Evolutionary conservation across 2,329 filamentous ascomycete genomes (phyloP).

Genomic region (Aspergillus sp.): DNA sequence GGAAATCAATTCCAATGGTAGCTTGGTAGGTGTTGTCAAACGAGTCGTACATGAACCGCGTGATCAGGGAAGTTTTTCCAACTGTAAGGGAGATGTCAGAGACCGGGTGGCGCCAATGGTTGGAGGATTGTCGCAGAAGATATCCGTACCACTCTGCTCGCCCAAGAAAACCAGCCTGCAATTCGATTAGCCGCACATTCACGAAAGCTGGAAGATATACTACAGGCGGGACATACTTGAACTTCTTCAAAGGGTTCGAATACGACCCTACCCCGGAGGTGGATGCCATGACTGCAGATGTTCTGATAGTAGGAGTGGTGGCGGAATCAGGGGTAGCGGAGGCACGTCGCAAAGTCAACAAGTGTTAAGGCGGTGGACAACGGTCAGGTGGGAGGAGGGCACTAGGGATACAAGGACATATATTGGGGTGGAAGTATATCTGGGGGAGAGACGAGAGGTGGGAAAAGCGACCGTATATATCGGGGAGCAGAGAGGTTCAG

Average conservation of each 20-base stretch:
- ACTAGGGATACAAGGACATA: conserved; percentile 9
- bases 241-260: conserved; percentile 99
- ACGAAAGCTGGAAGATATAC: background rate
- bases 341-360: conserved; percentile 10
- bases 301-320: conserved; percentile 23
- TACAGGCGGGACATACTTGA: conserved; percentile 69
- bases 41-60: conserved; percentile 99
- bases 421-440: background rate
- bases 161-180: conserved; percentile 90
- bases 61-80: conserved; percentile 97
- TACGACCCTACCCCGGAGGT: conserved; percentile 78
- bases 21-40: conserved; percentile 99
- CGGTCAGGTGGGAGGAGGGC: conserved; percentile 6
- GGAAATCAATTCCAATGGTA: conserved; percentile 98
- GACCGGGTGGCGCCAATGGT: background rate
- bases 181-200: conserved; percentile 29
- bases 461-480: conserved; percentile 8
- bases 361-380: conserved; percentile 11
- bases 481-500: conserved; percentile 3
- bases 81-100: conserved; percentile 57
- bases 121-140: conserved; percentile 3
- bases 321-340: conserved; percentile 35
- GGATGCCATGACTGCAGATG: conserved; percentile 67
- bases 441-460: background rate
- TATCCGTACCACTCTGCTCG: conserved; percentile 86